Conservation (phyloP, 169 alveolate genomes). For the Condylostoma magnum region DNA sequence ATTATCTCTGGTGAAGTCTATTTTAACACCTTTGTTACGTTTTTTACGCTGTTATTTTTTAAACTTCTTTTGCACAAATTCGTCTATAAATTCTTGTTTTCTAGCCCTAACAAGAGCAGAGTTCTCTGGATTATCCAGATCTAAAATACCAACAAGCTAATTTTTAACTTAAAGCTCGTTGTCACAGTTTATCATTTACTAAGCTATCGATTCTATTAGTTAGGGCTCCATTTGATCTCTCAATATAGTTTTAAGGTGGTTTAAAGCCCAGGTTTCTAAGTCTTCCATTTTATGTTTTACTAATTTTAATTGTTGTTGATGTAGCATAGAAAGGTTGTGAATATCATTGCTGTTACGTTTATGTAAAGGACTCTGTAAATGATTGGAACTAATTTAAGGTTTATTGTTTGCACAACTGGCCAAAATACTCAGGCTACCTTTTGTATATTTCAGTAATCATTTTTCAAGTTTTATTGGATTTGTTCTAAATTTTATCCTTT, state of each 20-base stretch:
- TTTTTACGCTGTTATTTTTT: not conserved
- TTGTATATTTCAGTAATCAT: too few relatives aligned
- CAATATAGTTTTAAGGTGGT: constrained; percentile 1
- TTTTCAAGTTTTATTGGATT: too few relatives aligned
- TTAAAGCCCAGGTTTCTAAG: constrained; percentile 31
- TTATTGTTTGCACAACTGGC: too few relatives aligned
- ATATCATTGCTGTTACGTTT: too few relatives aligned
- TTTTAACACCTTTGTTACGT: constrained; percentile 40
- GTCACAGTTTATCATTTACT: constrained; percentile 5
- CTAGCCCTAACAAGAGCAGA: constrained; percentile 3
- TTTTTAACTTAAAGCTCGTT: not conserved
- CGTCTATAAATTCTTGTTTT: constrained; percentile 16
- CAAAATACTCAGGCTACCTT: too few relatives aligned
- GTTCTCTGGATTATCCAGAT: constrained; percentile 27
- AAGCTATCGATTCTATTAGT: constrained; percentile 6
- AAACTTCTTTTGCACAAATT: constrained; percentile 30
- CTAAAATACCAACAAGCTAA: constrained; percentile 35
- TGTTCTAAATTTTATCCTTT: too few relatives aligned
- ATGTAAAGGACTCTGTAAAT: too few relatives aligned
- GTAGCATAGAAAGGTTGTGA: too few relatives aligned
- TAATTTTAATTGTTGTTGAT: too few relatives aligned
- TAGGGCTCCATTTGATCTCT: constrained; percentile 27
- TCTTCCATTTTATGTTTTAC: constrained; percentile 31
- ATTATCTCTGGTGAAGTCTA: constrained; percentile 34
- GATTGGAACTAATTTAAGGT: too few relatives aligned